Conservation (phyloP, 1,139 yeast species). For the Lizanozyma gosingica region DNA sequence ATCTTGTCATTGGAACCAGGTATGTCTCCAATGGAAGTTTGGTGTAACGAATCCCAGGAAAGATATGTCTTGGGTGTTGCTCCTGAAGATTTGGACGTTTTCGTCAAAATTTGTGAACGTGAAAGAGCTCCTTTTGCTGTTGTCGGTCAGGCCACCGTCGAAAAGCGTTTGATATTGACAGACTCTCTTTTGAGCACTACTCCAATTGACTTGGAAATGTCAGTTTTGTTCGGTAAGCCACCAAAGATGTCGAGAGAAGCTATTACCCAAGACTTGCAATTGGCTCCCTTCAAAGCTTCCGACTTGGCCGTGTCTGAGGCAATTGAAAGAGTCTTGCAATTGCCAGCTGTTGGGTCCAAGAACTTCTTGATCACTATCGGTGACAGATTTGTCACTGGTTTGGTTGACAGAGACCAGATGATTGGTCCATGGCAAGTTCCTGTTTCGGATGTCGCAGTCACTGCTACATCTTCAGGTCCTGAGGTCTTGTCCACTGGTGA, state of each 20-base stretch:
- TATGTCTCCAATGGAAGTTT: slow-evolving; percentile 98
- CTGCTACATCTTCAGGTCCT: slow-evolving; percentile 83
- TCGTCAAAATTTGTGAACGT: slow-evolving; percentile 77
- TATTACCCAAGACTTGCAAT: slow-evolving; percentile 48
- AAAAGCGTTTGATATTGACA: slow-evolving; percentile 70
- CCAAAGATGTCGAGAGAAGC: slow-evolving; percentile 91
- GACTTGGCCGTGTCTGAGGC: slow-evolving; percentile 44
- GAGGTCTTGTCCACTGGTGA: slow-evolving; percentile 73
- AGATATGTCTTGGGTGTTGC: slow-evolving; percentile 92
- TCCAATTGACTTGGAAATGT: slow-evolving; percentile 95
- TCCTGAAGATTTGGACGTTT: slow-evolving; percentile 63
- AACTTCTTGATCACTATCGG: slow-evolving; percentile 93
- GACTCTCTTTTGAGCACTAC: slow-evolving; percentile 69
- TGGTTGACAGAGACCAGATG: slow-evolving; percentile 96
- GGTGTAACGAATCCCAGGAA: slow-evolving; percentile 99
- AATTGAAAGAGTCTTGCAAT: slow-evolving; percentile 68
- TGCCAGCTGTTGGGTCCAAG: slow-evolving; percentile 95
- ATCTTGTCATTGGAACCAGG: slow-evolving; percentile 91
- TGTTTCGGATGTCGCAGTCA: slow-evolving; percentile 98
- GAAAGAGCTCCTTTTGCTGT: slow-evolving; percentile 96
- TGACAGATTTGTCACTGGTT: slow-evolving; percentile 93
- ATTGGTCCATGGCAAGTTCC: slow-evolving; percentile 99
- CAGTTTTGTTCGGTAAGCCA: slow-evolving; percentile 93
- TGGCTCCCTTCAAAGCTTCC: slow-evolving; percentile 37
- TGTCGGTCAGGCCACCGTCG: slow-evolving; percentile 89